These are phyloP conservation scores for Neonectria magnoliae DNA, from an alignment of 2,329 filamentous ascomycete species.

Conservation along the genomic window DNA sequence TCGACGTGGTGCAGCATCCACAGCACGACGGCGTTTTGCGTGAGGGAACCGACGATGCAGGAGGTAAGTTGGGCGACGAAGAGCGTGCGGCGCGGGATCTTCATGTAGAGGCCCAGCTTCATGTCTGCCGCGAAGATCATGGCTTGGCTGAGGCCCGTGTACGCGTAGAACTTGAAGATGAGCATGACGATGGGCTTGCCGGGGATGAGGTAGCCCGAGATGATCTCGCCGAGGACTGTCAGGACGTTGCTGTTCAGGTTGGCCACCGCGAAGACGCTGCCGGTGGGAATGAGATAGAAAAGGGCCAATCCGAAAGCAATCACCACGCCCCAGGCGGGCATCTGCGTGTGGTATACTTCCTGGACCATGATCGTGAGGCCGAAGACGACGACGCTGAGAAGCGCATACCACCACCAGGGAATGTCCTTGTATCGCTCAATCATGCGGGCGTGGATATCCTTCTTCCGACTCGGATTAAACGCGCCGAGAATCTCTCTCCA, in stretches of 20 bases:
- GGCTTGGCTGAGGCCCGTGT: slow-evolving; percentile 48
- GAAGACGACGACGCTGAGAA: slow-evolving; percentile 44
- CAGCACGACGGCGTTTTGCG: slow-evolving; percentile 50
- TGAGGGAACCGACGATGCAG: slow-evolving; percentile 45
- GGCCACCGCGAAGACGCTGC: slow-evolving; percentile 44
- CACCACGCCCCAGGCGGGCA: slow-evolving; percentile 41
- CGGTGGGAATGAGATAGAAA: slow-evolving; percentile 33
- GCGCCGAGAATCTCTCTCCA: slow-evolving; percentile 24
- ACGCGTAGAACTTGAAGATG: slow-evolving; percentile 36
- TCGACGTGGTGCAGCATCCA: slow-evolving; percentile 24
- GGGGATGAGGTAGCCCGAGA: slow-evolving; percentile 34
- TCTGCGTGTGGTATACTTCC: slow-evolving; percentile 37
- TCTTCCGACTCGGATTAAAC: slow-evolving; percentile 29
- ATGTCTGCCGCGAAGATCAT: slow-evolving; percentile 58
- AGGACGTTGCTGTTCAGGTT: slow-evolving; percentile 50
- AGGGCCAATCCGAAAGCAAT: slow-evolving; percentile 36
- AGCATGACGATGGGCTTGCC: slow-evolving; percentile 34
- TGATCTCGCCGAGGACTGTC: slow-evolving; percentile 43
- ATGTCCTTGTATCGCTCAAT: slow-evolving; percentile 44
- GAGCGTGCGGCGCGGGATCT: slow-evolving; percentile 56
- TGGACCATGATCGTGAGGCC: slow-evolving; percentile 45
- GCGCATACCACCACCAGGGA: slow-evolving; percentile 52
- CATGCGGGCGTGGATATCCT: slow-evolving; percentile 50
- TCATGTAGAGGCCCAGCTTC: slow-evolving; percentile 61
- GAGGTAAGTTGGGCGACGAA: slow-evolving; percentile 58